Evolutionary conservation across 768 basidiomycete genomes (phyloP), one percentile per base, ranked within the genome.

Genomic region (Exidia glandulosa): DNA sequence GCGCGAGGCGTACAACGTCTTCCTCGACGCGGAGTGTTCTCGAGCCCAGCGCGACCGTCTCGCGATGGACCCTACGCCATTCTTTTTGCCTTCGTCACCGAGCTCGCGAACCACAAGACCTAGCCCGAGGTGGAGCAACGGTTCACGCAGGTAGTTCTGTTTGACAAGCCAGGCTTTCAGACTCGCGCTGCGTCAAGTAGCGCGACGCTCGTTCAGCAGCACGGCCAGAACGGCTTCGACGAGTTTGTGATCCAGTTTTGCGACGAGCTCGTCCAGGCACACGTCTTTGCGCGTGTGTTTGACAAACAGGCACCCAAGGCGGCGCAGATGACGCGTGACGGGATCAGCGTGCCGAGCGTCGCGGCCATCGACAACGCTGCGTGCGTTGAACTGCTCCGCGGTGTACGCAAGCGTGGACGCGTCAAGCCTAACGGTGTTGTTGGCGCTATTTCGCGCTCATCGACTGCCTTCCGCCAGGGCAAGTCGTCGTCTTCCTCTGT

Each of bases 161-260:
- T 93, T 45, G 93, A 95, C 67, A 80, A 86, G 55, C 85, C 93
- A 0, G 93, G 93, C 1, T 93, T 83, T 72, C 88, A 90, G 70
- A 84, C 84, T 2, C 84, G 87, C 27, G 84, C 83, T n/a, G n/a
- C n/a, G n/a, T n/a, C n/a, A n/a, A n/a, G n/a, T n/a, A n/a, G n/a
- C n/a, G 76, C 81, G 1, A 88, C 91, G 0, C 81, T 93, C 41
- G 76, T 93, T 58, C 80, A 86, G 14, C 82, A 86, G 0, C 81
- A 88, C 61, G 91, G 90, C 3, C 84, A 86, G 63, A 93, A 92
- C 64, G 79, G 80, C 2, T 90, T 93, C 67, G 86, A 91, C 66
- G 91, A 94, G 66, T 93, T 94, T 66, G 83, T 79, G 66, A 83
- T 88, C 76, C 94, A 95, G 73, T 94, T 93, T 66, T 72, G 82